Base-by-base conservation (phyloP, 306 rosid species). In the Malus orientalis region DNA sequence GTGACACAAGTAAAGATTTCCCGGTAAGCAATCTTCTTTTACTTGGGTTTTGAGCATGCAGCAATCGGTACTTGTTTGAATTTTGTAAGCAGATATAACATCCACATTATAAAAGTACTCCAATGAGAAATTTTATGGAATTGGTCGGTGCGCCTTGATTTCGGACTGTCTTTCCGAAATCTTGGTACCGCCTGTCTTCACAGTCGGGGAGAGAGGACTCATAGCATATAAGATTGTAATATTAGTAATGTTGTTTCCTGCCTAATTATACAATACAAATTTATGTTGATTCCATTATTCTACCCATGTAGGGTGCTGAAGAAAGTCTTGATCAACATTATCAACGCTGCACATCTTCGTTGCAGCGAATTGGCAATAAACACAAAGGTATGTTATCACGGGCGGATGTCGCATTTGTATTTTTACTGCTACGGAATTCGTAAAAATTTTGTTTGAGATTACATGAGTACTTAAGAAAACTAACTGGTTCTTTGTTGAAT, bases 301-400 rank as follows among this genome's bases (percentile, higher is more conserved):
- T 23, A 60, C 58, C 30, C 69, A 44, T 84, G 79, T 86, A 95
- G 97, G 99, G 97, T 61, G 99, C 97, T 36, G 99, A 97, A 70
- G 99, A 95, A 85, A 92, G 97, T 80, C 85, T 81, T 75, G 92
- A 80, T 77, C 93, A 88, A 78, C 93, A 92, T 81, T 85, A 74
- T 75, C 84, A 87, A 44, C 97, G 97, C 64, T 71, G 96, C 83
- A 86, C 93, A 61, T 87, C 96, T 77, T 80, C 92, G 65, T 70
- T 92, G 86, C 81, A 75, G 74, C 81, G 84, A 77, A 90, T 90
- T 75, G 93, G 88, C 70, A 77, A 63, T 40, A 95, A 88, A 84
- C 97, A 90, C 87, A 83, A 73, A 87, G 99, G 99, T 95, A 70
- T 47, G 70, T 57, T 19, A 40, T 75, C 75, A 11, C 68, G 33